phyloP scores from a whole-genome alignment of 805 yeast species.

The Pichia deserticola region DNA sequence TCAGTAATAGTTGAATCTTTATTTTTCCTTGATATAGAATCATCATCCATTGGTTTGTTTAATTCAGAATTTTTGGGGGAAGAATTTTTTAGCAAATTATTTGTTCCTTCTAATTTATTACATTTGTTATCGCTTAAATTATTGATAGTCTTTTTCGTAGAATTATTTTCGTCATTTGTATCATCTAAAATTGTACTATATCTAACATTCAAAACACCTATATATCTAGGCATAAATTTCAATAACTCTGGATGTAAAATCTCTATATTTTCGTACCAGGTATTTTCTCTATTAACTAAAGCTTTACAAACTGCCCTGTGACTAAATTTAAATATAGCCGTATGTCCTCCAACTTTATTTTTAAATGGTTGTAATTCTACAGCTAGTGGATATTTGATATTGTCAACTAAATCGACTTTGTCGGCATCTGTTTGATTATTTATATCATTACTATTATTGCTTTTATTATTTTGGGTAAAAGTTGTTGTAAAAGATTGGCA shows the following conservation, averaged over 20 bases:
- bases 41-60: background rate
- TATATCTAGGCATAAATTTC: conserved; percentile 85
- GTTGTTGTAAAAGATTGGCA: background rate
- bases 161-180: no score
- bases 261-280: conserved; percentile 89
- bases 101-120: no score
- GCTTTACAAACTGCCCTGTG: conserved; percentile 92
- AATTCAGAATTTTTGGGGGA: no score
- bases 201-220: conserved; percentile 90
- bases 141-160: no score
- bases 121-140: no score
- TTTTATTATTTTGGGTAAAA: background rate
- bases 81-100: no score
- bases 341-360: conserved; percentile 96
- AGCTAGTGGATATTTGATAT: conserved; percentile 54
- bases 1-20: no score
- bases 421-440: conserved; percentile 1
- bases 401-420: conserved; percentile 9
- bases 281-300: conserved; percentile 79
- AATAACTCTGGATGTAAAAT: conserved; percentile 65
- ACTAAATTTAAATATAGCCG: conserved; percentile 89
- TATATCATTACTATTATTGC: background rate
- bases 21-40: no score
- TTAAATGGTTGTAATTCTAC: conserved; percentile 88
- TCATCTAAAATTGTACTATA: conserved; percentile 40